Base-by-base conservation (phyloP, 306 rosid species). In the Vigna reflexopilosa region DNA sequence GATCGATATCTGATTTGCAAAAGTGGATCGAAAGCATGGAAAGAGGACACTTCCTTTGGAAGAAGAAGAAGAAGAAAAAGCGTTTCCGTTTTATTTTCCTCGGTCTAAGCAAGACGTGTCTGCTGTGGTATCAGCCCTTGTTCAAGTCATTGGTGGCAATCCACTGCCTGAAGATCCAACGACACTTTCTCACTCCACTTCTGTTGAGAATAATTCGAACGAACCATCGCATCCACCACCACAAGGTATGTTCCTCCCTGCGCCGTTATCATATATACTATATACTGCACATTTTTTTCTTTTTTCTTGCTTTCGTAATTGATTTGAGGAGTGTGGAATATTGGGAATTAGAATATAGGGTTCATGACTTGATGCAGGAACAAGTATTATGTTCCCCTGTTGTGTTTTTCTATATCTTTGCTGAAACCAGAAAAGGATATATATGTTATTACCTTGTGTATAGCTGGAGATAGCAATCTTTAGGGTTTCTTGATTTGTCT, bases 81-180 rank as follows among this genome's bases (percentile, higher is more conserved):
- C 63, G 14, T 92, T 92, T 54, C 97, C 95, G 1, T 30, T 83
- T 38, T 92, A 88, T 83, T 90, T 90, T 1, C 72, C 61, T 16
- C 89, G 88, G 15, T 88, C 97, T 5, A 83, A 88, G 30, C 87
- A 88, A 64, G 97, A 92, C 56, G 84, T n/a, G 79, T 86, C 93
- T 0, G 90, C 77, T 57, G 78, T 92, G 85, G 91, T 92, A 9
- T 87, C 88, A 0, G 93, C 93, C 30, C 85, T 92, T 32, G 67
- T 87, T 80, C 87, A 83, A 78, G 95, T 90, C 54, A 90, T 92
- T 28, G 89, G 85, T 16, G 85, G 87, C 70, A 49, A 45, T 56
- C 59, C 67, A 40, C 5, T 47, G 68, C 84, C 77, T 17, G 57
- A 64, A 22, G 36, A 69, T 47, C 85, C 84, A 7, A 14, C 26